phyloP scores from a whole-genome alignment of 176 grass and related monocot species.

The Triticum timopheevii region DNA sequence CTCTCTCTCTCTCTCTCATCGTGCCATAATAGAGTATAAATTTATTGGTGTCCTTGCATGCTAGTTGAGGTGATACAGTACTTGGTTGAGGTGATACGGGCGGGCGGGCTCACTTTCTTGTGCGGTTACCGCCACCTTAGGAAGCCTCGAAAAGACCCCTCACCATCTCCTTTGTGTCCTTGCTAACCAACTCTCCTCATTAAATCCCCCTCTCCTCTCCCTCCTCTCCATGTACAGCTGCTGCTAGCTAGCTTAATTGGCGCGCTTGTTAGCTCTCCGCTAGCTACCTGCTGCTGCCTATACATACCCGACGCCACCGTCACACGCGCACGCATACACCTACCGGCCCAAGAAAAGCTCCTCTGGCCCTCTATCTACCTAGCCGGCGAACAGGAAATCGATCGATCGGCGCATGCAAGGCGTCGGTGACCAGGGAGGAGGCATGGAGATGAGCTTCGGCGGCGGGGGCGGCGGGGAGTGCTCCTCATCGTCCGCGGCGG shows the following conservation, averaged over 20 bases:
- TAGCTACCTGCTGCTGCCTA: background rate
- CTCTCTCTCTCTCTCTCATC: slow-evolving; percentile 6
- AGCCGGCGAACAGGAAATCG: background rate
- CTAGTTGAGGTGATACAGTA: background rate
- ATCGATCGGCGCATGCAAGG: slow-evolving; percentile 49
- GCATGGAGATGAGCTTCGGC: slow-evolving; percentile 53
- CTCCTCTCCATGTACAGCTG: background rate
- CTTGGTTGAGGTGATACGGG: slow-evolving; percentile 6
- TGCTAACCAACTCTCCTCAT: slow-evolving; percentile 72
- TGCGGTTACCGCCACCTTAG: slow-evolving; percentile 53
- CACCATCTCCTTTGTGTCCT: slow-evolving; percentile 62
- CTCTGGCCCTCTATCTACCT: background rate
- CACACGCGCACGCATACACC: slow-evolving; percentile 34
- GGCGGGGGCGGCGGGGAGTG: slow-evolving; percentile 33
- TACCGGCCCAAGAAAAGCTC: slow-evolving; percentile 28
- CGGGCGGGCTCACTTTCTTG: slow-evolving; percentile 23
- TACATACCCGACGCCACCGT: slow-evolving; percentile 27
- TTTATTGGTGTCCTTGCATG: background rate
- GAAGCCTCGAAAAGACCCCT: slow-evolving; percentile 88
- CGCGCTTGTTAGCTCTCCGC: slow-evolving; percentile 8
- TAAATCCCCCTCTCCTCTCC: slow-evolving; percentile 56
- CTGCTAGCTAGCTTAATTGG: background rate
- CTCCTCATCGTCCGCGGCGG: slow-evolving; percentile 34
- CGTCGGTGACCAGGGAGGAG: slow-evolving; percentile 54
- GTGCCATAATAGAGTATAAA: slow-evolving; percentile 14